Percentiles rank a stretch among this genome's conserved stretches.
phyloP scores from a whole-genome alignment of 2,329 filamentous ascomycete species.

The Pseudogymnoascus sp. region DNA sequence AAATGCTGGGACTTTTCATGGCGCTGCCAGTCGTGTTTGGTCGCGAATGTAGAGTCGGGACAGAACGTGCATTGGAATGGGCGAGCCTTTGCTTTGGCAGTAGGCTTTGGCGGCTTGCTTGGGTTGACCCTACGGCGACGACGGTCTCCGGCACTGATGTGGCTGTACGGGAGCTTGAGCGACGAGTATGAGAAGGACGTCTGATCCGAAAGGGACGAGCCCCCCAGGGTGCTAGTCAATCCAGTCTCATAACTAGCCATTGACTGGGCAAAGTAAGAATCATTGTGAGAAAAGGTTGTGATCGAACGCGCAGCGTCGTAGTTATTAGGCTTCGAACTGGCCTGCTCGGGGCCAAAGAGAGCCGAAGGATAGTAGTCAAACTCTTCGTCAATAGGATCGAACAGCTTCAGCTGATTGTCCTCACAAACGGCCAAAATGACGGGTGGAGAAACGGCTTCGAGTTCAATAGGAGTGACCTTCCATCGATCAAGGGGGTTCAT shows the following conservation, averaged over 20 bases:
- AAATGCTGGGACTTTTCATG: slow-evolving; percentile 53
- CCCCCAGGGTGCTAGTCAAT: slow-evolving; percentile 5
- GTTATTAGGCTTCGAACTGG: background rate
- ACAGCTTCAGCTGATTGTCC: slow-evolving; percentile 4
- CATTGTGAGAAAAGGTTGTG: slow-evolving; percentile 6
- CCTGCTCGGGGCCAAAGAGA: background rate
- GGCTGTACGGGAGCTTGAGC: slow-evolving; percentile 20
- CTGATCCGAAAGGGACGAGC: slow-evolving; percentile 4
- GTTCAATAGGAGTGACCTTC: slow-evolving; percentile 12
- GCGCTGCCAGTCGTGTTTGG: slow-evolving; percentile 53
- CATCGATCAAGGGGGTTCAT: slow-evolving; percentile 12
- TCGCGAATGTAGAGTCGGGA: slow-evolving; percentile 44
- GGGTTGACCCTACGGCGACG: slow-evolving; percentile 45
- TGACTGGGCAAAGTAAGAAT: slow-evolving; percentile 9
- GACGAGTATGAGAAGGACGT: slow-evolving; percentile 9
- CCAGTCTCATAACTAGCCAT: slow-evolving; percentile 12
- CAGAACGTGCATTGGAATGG: slow-evolving; percentile 54
- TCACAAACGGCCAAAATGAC: slow-evolving; percentile 20
- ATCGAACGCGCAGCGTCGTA: slow-evolving; percentile 1
- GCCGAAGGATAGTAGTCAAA: background rate
- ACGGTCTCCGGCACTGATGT: slow-evolving; percentile 40
- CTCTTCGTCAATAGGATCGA: slow-evolving; percentile 4
- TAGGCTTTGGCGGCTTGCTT: slow-evolving; percentile 35
- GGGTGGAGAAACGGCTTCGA: slow-evolving; percentile 10
- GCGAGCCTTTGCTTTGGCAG: slow-evolving; percentile 28